Conservation (phyloP, 345 rosid genomes). For the Xanthoceras sorbifolium region DNA sequence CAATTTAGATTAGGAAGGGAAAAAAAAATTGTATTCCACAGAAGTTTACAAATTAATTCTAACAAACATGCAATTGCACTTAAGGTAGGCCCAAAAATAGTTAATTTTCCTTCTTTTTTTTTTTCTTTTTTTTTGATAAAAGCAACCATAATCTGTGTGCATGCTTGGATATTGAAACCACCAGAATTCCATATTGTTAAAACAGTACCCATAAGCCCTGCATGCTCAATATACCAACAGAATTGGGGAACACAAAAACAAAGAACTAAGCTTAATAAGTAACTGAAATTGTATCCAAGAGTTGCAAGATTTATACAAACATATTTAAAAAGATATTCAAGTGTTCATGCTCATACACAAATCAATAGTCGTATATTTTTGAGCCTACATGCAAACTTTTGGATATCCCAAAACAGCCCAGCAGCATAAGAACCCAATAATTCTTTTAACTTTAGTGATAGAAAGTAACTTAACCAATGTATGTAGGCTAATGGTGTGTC, state of each 20-base stretch:
- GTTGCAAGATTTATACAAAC: too few species aligned
- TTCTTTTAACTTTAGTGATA: not conserved
- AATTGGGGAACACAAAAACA: not conserved
- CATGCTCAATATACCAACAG: not conserved
- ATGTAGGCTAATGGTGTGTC: too few species aligned
- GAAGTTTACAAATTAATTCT: not conserved
- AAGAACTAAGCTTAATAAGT: not conserved
- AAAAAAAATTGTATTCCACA: not conserved
- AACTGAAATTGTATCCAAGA: too few species aligned
- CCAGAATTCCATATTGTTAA: not conserved
- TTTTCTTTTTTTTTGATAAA: not conserved
- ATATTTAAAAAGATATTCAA: too few species aligned
- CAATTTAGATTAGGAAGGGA: not conserved
- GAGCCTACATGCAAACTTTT: not conserved
- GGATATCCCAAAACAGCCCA: not conserved
- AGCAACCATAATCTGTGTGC: not conserved
- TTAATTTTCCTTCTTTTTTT: not conserved
- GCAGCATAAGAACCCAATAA: not conserved
- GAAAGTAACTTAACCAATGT: too few species aligned
- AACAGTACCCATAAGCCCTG: not conserved
- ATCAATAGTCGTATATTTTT: too few species aligned
- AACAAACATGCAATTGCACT: not conserved
- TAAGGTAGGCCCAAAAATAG: not conserved
- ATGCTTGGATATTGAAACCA: not conserved
- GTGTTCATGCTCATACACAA: too few species aligned